Conservation (phyloP, 2,329 filamentous ascomycete species). For the Xylariales sp. region DNA sequence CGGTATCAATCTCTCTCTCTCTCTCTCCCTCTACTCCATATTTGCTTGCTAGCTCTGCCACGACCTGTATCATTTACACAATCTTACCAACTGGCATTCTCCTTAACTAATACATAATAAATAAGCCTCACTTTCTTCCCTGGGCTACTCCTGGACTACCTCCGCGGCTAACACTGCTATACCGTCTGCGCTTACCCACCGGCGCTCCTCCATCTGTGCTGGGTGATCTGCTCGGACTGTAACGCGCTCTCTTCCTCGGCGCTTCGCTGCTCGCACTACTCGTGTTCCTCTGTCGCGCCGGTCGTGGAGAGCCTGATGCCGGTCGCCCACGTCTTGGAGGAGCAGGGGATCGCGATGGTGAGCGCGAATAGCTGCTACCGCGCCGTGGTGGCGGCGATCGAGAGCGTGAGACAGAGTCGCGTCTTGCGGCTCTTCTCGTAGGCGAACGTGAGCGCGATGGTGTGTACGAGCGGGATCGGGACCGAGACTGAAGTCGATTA, state of each 20-base stretch:
- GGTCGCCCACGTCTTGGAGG: slow-evolving; percentile 7
- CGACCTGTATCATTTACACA: no score
- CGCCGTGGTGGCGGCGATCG: slow-evolving; percentile 10
- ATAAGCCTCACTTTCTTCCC: background rate
- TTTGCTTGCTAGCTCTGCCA: no score
- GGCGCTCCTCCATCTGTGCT: slow-evolving; percentile 10
- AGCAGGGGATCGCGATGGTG: slow-evolving; percentile 9
- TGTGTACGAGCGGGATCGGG: slow-evolving; percentile 12
- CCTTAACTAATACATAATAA: background rate
- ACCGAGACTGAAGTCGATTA: no score
- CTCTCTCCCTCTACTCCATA: no score
- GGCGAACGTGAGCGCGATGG: slow-evolving; percentile 13
- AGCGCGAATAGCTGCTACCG: slow-evolving; percentile 8
- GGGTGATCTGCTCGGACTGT: slow-evolving; percentile 8
- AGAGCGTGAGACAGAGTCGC: slow-evolving; percentile 15
- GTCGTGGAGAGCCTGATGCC: slow-evolving; percentile 6
- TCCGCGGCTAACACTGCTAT: slow-evolving; percentile 7
- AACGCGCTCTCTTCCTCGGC: slow-evolving; percentile 6
- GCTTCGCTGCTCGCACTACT: slow-evolving; percentile 9
- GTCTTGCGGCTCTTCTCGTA: slow-evolving; percentile 11
- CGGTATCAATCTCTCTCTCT: no score
- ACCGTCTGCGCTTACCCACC: slow-evolving; percentile 8
- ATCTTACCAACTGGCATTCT: no score
- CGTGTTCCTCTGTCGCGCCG: slow-evolving; percentile 7
- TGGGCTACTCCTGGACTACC: background rate